Evolutionary conservation across 805 yeast genomes (phyloP).

Genomic region (Nakazawaea laoshanensis): DNA sequence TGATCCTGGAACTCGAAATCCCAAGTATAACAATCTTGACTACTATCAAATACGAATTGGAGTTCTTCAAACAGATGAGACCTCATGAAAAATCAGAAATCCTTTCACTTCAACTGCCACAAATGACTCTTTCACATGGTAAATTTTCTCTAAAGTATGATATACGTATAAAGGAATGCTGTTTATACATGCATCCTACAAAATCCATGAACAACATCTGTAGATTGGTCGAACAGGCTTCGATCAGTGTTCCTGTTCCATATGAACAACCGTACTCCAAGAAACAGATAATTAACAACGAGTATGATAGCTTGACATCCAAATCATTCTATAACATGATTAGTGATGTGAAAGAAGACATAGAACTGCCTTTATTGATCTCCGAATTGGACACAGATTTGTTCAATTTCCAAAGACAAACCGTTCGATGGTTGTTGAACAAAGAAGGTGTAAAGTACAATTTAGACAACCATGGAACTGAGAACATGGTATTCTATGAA

Average conservation of each 20-base stretch:
- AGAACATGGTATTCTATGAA: constrained; percentile 12
- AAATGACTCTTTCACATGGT: not conserved
- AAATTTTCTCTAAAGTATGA: constrained; percentile 1
- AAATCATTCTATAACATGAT: constrained; percentile 41
- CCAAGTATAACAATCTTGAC: too few relatives aligned
- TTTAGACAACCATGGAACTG: constrained; percentile 17
- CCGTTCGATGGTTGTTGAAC: constrained; percentile 48
- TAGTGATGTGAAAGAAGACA: constrained; percentile 27
- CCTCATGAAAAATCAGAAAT: constrained; percentile 3
- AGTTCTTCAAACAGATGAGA: constrained; percentile 9
- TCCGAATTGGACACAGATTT: constrained; percentile 36
- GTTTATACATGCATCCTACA: constrained; percentile 7
- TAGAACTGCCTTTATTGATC: constrained; percentile 18
- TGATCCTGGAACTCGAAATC: too few relatives aligned
- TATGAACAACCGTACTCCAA: constrained; percentile 3
- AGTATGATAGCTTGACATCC: constrained; percentile 16
- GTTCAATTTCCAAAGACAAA: constrained; percentile 41
- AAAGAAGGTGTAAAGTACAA: constrained; percentile 38
- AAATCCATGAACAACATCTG: not conserved
- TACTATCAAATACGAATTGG: not conserved
- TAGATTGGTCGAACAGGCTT: not conserved
- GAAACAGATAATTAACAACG: not conserved
- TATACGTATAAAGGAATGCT: constrained; percentile 5
- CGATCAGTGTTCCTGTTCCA: not conserved
- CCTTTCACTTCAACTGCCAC: not conserved